These are phyloP conservation scores for Microsporum ferrugineum DNA, from an alignment of 2,329 filamentous ascomycete genomes.

Conservation along the genomic window DNA sequence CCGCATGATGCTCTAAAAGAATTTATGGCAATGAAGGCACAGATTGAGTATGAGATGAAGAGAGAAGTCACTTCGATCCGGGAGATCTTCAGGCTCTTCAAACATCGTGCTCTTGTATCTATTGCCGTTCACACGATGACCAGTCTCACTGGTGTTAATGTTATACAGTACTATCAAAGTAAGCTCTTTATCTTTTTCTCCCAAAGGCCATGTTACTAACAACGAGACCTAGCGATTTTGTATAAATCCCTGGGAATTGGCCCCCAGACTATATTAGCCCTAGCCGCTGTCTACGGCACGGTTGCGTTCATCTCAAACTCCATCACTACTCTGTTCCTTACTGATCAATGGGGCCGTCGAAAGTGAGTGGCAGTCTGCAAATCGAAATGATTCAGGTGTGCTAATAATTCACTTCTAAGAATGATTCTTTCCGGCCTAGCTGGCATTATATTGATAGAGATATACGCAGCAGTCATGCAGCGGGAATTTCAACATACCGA, in stretches of 20 bases:
- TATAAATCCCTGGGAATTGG: slow-evolving; percentile 46
- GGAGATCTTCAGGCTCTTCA: slow-evolving; percentile 44
- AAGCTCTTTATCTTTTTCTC: slow-evolving; percentile 7
- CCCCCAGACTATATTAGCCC: slow-evolving; percentile 40
- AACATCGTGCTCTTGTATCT: slow-evolving; percentile 42
- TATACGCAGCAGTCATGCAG: slow-evolving; percentile 51
- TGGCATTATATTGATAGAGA: slow-evolving; percentile 45
- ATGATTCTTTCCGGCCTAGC: slow-evolving; percentile 46
- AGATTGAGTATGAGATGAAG: slow-evolving; percentile 48
- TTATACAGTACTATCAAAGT: slow-evolving; percentile 35
- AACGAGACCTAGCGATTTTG: slow-evolving; percentile 34
- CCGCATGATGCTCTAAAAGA: slow-evolving; percentile 39
- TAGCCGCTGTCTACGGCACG: slow-evolving; percentile 46
- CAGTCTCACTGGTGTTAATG: slow-evolving; percentile 46
- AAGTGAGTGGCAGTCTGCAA: slow-evolving; percentile 28
- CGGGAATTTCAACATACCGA: slow-evolving; percentile 44
- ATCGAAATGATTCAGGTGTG: not conserved
- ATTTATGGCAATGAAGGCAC: slow-evolving; percentile 43
- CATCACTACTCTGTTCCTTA: slow-evolving; percentile 42
- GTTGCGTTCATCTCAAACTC: slow-evolving; percentile 41
- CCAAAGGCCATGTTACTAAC: not conserved
- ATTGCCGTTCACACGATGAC: slow-evolving; percentile 50
- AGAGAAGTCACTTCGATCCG: slow-evolving; percentile 42
- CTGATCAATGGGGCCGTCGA: slow-evolving; percentile 49
- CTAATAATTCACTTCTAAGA: slow-evolving; percentile 20